Evolutionary conservation across 805 yeast genomes (phyloP), one percentile per base, ranked within the genome.

Genomic region (Schwanniomyces vanrijiae): DNA sequence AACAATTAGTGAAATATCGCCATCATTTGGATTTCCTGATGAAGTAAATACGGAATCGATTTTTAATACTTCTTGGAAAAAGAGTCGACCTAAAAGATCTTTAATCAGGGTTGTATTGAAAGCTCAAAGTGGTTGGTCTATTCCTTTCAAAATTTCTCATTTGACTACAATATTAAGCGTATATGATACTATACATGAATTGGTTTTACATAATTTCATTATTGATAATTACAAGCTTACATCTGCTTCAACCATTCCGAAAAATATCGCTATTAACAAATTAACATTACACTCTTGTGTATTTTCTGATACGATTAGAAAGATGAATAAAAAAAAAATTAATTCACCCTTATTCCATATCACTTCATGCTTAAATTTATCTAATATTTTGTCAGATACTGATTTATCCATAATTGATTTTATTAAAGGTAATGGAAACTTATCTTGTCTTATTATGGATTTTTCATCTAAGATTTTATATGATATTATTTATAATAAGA

Each of bases 351-450:
- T 80, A 40, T 81, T 81, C 51, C 61, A 61, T 40, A 59, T 68
- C 25, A 77, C 78, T 1, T 54, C 57, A 7, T 50, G 55, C 6
- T 58, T 82, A 14, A 61, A 65, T 39, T 59, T 82, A 28, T 47
- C 63, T 9, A 62, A 69, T 24, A 58, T 81, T 14, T 62, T 62
- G 25, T 68, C 77, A 25, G 73, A 73, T 25, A 68, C 62, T 28
- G 84, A 80, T 52, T 64, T 82, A 31, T 68, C 82, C 4, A 51
- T 80, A 25, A 75, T 78, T 41, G 81, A 77, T 54, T 78, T 79
- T 52, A 53, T 71, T 31, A 70, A 68, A 48, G 53, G 50, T 11
- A 71, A 70, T 49, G 58, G 60, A 24, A 54, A 56, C 1, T 56
- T 81, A 21, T 50, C 64, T 5, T 61, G 66, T 10, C 49, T 82